Evolutionary conservation across 2,329 filamentous ascomycete genomes (phyloP), one percentile per base, ranked within the genome.

Genomic region (Pestalotiopsis sp.): DNA sequence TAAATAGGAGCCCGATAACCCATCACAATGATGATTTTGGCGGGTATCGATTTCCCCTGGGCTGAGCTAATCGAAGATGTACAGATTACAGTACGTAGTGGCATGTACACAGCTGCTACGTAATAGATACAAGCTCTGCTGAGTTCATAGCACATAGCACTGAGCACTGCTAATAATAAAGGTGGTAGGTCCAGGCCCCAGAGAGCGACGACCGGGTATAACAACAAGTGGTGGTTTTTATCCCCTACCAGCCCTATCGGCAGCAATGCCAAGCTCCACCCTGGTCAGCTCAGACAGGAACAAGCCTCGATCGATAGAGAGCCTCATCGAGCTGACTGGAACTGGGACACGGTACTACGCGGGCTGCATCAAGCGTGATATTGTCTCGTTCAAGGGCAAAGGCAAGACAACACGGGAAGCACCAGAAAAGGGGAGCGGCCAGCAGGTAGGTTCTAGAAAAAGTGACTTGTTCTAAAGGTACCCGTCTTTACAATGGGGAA

Each of bases 301-400:
- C 31, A 62, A 62, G 59, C 59, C 59, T 62, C n/a, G 45, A 52
- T 52, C 45, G 45, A 52, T 52, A 52, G 31, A 40, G 59, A 62
- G 59, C 59, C 59, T 62, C 59, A 62, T 38, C 59, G 25, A 40
- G 14, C 14, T 40, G 13, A 62, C 27, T 13, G 36, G 13, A 20
- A 20, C 17, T 62, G 25, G 38, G 4, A 41, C 38, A 40, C 12
- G 45, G 14, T 52, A 23, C 20, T 20, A n/a, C 17, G 4, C 11
- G 3, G 45, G 17, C 17, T 52, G 45, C 45, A 52, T 52, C 45
- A 11, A 52, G 45, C 45, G 20, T 52, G 45, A 52, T 52, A n/a
- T 23, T 23, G 17, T 52, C 45, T n/a, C 45, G 17, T 52, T 5
- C 7, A 9, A 9, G 45, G 17, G 45, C 2, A n/a, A 5, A n/a